Evolutionary conservation across 176 grass and related monocot species (phyloP), one percentile per base, ranked within the genome.

Genomic region (barley (Hordeum vulgare)): DNA sequence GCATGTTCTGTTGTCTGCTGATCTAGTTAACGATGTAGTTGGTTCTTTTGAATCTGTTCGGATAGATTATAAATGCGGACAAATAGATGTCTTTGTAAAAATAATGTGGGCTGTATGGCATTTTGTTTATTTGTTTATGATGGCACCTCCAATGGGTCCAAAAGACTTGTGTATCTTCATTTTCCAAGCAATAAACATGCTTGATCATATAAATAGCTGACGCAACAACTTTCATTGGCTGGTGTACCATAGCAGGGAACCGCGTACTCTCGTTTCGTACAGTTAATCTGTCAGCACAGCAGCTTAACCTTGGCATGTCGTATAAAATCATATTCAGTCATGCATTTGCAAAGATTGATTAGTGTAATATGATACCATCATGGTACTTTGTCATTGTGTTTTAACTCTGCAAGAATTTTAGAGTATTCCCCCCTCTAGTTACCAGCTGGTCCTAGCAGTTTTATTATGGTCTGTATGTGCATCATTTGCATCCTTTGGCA

Each of bases 61-160:
- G 49, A 45, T 89, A 78, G 77, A 85, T 74, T 63, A 85, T 62
- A 85, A 82, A 26, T 57, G 17, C 24, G 82, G 78, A 85, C 27
- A 75, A 69, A 44, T 31, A 9, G 47, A 79, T 42, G 26, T 28
- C 21, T 68, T 21, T 12, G 29, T 75, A 76, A 41, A 71, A 57
- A 82, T 6, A 31, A 7, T 31, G 34, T 59, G n/a, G 59, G 17
- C 27, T 71, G 24, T 64, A 37, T 20, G 17, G 11, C 14, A 66
- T 23, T 61, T 81, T 67, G 57, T 84, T 53, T 44, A 44, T 64
- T 69, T 40, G 39, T 40, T 47, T 76, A 86, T 78, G 33, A 80
- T 11, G 23, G 54, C 78, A 21, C 73, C 37, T 44, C 83, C 54
- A 17, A 44, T 77, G 17, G 31, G 75, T 25, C 54, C 23, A 82